A percentile compares a stretch with the other conserved stretches of the same genome.
phyloP scores from a whole-genome alignment of 2,329 filamentous ascomycete species.

The Bretziella fagacearum region DNA sequence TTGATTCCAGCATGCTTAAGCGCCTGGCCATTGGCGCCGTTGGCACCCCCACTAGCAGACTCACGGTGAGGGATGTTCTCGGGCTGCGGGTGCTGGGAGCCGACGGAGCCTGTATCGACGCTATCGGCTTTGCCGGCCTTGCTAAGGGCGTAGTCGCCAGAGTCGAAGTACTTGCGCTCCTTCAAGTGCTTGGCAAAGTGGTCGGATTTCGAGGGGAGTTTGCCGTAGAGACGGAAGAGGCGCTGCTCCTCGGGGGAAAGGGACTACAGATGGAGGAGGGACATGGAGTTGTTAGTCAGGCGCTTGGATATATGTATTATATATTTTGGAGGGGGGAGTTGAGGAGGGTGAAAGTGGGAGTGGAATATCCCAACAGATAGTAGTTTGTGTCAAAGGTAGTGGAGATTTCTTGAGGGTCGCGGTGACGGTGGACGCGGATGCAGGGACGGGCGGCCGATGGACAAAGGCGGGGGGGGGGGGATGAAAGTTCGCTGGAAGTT shows the following conservation, averaged over 20 bases:
- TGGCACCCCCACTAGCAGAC: conserved; percentile 34
- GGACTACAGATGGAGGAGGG: conserved; percentile 47
- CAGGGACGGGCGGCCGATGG: neutral
- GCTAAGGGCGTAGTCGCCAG: conserved; percentile 86
- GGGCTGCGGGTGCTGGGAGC: conserved; percentile 83
- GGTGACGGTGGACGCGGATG: neutral
- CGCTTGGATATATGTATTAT: no score
- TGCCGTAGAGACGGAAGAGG: conserved; percentile 92
- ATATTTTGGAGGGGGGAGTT: conserved; percentile 13
- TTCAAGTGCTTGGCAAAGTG: conserved; percentile 96
- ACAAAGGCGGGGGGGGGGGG: neutral
- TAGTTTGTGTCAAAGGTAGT: no score
- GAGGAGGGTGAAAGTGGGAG: conserved; percentile 7
- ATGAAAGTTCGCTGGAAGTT: conserved; percentile 2
- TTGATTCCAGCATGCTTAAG: conserved; percentile 28
- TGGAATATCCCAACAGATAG: neutral
- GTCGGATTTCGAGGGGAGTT: conserved; percentile 90
- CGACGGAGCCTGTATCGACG: conserved; percentile 82
- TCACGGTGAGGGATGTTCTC: conserved; percentile 75
- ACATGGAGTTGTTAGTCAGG: neutral
- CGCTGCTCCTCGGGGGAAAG: conserved; percentile 90
- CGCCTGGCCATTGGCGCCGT: conserved; percentile 19
- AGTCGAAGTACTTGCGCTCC: conserved; percentile 98
- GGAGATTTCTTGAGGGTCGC: neutral
- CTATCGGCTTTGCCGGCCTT: conserved; percentile 95